These are phyloP conservation scores for Gaeumannomyces tritici DNA, from an alignment of 2,329 filamentous ascomycete genomes.

Conservation along the genomic window DNA sequence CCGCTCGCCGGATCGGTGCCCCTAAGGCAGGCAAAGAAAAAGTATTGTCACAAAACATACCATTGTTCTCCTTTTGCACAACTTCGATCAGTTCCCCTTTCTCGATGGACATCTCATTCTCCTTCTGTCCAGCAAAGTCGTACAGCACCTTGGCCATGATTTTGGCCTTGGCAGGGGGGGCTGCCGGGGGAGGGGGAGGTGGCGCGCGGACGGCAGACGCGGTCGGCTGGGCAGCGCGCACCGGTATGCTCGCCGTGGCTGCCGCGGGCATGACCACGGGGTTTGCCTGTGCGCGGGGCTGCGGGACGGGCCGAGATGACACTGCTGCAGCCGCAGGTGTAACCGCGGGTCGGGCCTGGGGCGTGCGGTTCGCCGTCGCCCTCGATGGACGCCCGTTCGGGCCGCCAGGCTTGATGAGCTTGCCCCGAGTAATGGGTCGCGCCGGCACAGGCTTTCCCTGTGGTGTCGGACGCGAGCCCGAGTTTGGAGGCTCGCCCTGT, in stretches of 20 bases:
- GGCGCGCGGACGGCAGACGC: slow-evolving; percentile 42
- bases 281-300: slow-evolving; percentile 12
- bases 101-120: slow-evolving; percentile 74
- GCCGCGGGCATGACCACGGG: slow-evolving; percentile 9
- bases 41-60: slow-evolving; percentile 33
- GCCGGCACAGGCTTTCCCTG: slow-evolving; percentile 78
- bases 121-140: slow-evolving; percentile 76
- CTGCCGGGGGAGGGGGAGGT: slow-evolving; percentile 60
- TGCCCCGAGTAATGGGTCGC: slow-evolving; percentile 86
- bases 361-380: slow-evolving; percentile 35
- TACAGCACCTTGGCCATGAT: slow-evolving; percentile 85
- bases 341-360: slow-evolving; percentile 32
- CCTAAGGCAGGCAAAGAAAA: neutral
- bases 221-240: slow-evolving; percentile 42
- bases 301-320: slow-evolving; percentile 14
- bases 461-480: slow-evolving; percentile 74
- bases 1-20: too few relatives aligned
- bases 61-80: slow-evolving; percentile 90
- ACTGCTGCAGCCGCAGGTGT: slow-evolving; percentile 14
- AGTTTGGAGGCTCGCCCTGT: slow-evolving; percentile 73
- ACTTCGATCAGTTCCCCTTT: slow-evolving; percentile 79
- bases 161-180: slow-evolving; percentile 55
- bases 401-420: slow-evolving; percentile 85
- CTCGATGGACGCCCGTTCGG: slow-evolving; percentile 73
- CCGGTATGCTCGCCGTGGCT: slow-evolving; percentile 27